Conservation (phyloP, 2,329 filamentous ascomycete species). For the Colletotrichum sp. region DNA sequence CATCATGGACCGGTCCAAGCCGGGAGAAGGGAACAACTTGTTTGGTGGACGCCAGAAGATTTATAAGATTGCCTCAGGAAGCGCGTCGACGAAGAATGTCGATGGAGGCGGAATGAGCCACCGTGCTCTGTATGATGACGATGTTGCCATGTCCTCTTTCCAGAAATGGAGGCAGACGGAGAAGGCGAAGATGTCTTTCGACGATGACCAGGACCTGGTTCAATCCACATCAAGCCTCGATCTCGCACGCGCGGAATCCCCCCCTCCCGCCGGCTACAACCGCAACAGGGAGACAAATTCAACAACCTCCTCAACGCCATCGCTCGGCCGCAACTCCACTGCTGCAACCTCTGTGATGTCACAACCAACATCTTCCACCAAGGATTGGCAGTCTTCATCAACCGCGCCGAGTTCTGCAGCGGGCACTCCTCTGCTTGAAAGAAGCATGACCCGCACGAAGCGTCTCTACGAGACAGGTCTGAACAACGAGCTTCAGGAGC, state of each 20-base stretch:
- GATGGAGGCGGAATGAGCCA: slow-evolving; percentile 60
- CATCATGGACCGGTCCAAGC: slow-evolving; percentile 84
- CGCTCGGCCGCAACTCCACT: slow-evolving; percentile 77
- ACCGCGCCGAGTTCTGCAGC: slow-evolving; percentile 39
- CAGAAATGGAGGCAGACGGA: slow-evolving; percentile 73
- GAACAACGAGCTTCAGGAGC: slow-evolving; percentile 79
- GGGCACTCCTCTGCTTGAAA: slow-evolving; percentile 57
- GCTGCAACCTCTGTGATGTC: slow-evolving; percentile 90
- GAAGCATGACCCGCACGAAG: slow-evolving; percentile 72
- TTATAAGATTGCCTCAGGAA: slow-evolving; percentile 76
- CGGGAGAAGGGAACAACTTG: slow-evolving; percentile 86
- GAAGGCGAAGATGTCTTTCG: slow-evolving; percentile 55
- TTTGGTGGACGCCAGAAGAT: slow-evolving; percentile 97
- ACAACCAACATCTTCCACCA: slow-evolving; percentile 61
- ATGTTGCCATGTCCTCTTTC: slow-evolving; percentile 83
- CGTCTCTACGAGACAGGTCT: slow-evolving; percentile 85
- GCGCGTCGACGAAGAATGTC: slow-evolving; percentile 44
- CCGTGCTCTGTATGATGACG: slow-evolving; percentile 82
- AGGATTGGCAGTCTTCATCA: slow-evolving; percentile 52
- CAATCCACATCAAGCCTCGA: slow-evolving; percentile 31
- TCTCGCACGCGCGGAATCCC: slow-evolving; percentile 54
- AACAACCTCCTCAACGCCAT: slow-evolving; percentile 74
- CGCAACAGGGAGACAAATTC: slow-evolving; percentile 86
- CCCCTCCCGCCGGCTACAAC: slow-evolving; percentile 67
- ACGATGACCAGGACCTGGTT: slow-evolving; percentile 44